Percentiles rank a stretch among this genome's conserved stretches.
These are phyloP conservation scores for Candida pseudofarinosa DNA, from an alignment of 805 yeast species.

Conservation along the genomic window DNA sequence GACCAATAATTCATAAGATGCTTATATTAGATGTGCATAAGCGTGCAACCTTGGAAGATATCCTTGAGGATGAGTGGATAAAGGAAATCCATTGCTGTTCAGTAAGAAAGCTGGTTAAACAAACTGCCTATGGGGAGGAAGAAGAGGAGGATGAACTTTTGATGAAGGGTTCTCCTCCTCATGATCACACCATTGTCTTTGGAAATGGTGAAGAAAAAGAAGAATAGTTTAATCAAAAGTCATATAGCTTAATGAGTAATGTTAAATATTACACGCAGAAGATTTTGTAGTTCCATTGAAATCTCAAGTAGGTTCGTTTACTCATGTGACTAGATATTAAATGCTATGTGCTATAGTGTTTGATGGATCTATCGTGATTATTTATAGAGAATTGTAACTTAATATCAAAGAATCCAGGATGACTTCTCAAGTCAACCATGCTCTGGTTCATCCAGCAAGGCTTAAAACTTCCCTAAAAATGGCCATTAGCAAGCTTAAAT, in stretches of 20 bases:
- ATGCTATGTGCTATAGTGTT: too few species aligned
- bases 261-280: background rate
- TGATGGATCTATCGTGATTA: too few species aligned
- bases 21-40: slow-evolving; percentile 54
- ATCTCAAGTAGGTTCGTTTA: too few species aligned
- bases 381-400: too few species aligned
- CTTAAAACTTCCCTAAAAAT: slow-evolving; percentile 51
- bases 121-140: slow-evolving; percentile 15
- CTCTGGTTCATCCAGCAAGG: slow-evolving; percentile 29
- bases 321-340: too few species aligned
- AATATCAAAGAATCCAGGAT: background rate
- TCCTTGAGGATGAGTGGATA: slow-evolving; percentile 71
- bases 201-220: slow-evolving; percentile 11
- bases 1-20: slow-evolving; percentile 71
- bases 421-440: slow-evolving; percentile 14
- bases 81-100: slow-evolving; percentile 60
- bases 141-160: slow-evolving; percentile 36
- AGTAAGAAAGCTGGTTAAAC: slow-evolving; percentile 19
- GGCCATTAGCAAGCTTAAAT: slow-evolving; percentile 66
- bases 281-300: too few species aligned
- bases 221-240: background rate
- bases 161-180: slow-evolving; percentile 34
- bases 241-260: slow-evolving; percentile 4
- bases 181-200: slow-evolving; percentile 37
- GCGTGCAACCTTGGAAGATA: slow-evolving; percentile 65